Percentiles rank a stretch among this genome's conserved stretches.
Evolutionary conservation across 2,329 filamentous ascomycete genomes (phyloP).

Genomic region (Drechslerella coelobrocha): DNA sequence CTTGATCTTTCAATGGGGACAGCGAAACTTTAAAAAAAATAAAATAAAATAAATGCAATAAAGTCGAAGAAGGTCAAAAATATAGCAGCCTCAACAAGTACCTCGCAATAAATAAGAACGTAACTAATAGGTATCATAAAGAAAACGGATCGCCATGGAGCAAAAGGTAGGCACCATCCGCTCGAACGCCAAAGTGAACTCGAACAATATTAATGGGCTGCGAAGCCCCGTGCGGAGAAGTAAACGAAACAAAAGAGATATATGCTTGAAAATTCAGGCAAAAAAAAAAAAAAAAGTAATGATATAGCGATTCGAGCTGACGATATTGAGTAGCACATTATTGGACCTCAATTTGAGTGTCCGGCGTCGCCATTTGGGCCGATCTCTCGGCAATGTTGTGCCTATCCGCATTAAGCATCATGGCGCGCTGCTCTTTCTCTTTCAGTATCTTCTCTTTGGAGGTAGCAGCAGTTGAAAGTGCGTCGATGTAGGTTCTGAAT

Average conservation of each 20-base stretch:
- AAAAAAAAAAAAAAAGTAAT: neutral
- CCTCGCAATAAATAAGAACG: conserved; percentile 1
- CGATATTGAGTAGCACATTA: neutral
- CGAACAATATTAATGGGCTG: conserved; percentile 4
- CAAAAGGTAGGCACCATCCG: neutral
- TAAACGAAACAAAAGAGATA: neutral
- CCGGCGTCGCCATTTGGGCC: conserved; percentile 10
- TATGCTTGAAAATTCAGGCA: neutral
- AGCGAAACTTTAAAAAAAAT: conserved; percentile 6
- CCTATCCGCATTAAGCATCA: conserved; percentile 24
- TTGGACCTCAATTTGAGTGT: conserved; percentile 11
- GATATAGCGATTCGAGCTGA: neutral
- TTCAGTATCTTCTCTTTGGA: conserved; percentile 75
- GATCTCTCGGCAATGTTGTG: conserved; percentile 12
- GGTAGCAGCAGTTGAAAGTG: conserved; percentile 72
- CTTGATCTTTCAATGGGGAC: too few relatives aligned
- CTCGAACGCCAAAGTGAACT: conserved; percentile 1
- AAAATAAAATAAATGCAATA: neutral
- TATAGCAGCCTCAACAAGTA: neutral
- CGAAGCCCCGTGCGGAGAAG: neutral
- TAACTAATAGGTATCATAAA: neutral
- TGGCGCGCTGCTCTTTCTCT: conserved; percentile 58
- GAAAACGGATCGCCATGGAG: neutral
- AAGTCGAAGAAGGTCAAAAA: neutral
- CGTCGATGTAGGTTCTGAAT: conserved; percentile 93